Base-by-base conservation (phyloP, 345 rosid species). In the Garcia nutans region DNA sequence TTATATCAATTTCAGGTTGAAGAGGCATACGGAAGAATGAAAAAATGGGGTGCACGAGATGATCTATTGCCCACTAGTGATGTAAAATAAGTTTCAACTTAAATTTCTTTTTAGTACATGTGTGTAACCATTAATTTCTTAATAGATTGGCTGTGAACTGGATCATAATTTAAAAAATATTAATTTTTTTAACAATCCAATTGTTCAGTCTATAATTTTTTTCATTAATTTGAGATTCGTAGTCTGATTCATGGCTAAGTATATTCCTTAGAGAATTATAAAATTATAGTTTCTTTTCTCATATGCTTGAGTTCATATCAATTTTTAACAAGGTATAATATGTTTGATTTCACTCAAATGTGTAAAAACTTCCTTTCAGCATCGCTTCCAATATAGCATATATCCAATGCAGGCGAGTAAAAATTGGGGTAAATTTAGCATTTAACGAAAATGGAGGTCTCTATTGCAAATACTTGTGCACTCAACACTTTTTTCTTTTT, bases 21-120 rank as follows among this genome's bases (percentile, higher is more conserved):
- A 76, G 86, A 91, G 65, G 89, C 98, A 73, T 86, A 89, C 0
- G 89, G 86, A 82, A 76, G 97, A 73, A 86, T 93, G 96, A 77
- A 77, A 71, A 82, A 74, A 41, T 96, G 92, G 94, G 72, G 73
- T 26, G 77, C 58, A 1, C 63, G n/a, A 17, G 59, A 45, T 16
- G 68, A 68, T 15, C 44, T 50, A 26, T 50, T 49, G 17, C 49
- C 79, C 2, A 44, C 68, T 71, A 2, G 65, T 3, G 42, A 50
- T 22, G 24, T 0, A 60, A 28, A 13, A 17, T 44, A 41, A 19
- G 16, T 42, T 19, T 9, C 41, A 19, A 50, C 55, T 50, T 68
- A 68, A 31, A 49, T 47, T 13, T 49, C 10, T 50, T 63, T 2
- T 63, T 2, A 15, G 19, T 1, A 1, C 24, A 8, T 65, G 42